Evolutionary conservation across 108 stramenopile species (phyloP), one percentile per base, ranked within the genome.

Genomic region (Nitzschia sp.): DNA sequence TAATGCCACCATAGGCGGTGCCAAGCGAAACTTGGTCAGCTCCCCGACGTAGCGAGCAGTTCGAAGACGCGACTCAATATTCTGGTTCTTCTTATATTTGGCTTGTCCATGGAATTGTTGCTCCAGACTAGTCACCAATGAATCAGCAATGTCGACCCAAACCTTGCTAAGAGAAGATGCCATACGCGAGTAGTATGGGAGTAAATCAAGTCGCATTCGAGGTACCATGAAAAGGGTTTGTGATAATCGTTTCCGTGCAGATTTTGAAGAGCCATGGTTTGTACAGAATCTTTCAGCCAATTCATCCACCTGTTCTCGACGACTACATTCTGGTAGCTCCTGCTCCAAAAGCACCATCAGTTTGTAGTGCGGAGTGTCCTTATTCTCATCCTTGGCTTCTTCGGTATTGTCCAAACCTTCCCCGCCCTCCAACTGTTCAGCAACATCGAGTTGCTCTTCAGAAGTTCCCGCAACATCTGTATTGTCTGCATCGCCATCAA

Each of bases 21-120:
- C 94, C 29, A 95, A 86, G 34, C 87, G 79, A 66, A 98, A 98
- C 65, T 97, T 98, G 20, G 94, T 94, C 8, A 98, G 76, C 72
- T 98, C 97, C 10, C 93, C 89, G 41, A 96, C 82, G 73, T 86
- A 97, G 26, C 94, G 75, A 14, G 86, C 92, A 52, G 91, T 97
- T 26, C 80, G 70, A 58, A 93, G 59, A 10, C 93, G 85, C 55
- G 81, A 83, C 64, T 96, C 95, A 22, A 94, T 54, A 57, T 85
- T 84, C 70, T 84, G 79, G 63, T 92, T 84, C 71, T 90, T 89
- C 77, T 93, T 93, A 77, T 79, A 87, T 52, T 83, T 80, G 6
- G 92, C 85, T 63, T 88, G 89, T 17, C 90, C 92, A 69, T 93
- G 89, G 62, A 95, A 86, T 62, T 95, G 91, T 48, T 88, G 82